Evolutionary conservation across 2,329 filamentous ascomycete species (phyloP), one percentile per base, ranked within the genome.

Genomic region (Drechmeria coniospora): DNA sequence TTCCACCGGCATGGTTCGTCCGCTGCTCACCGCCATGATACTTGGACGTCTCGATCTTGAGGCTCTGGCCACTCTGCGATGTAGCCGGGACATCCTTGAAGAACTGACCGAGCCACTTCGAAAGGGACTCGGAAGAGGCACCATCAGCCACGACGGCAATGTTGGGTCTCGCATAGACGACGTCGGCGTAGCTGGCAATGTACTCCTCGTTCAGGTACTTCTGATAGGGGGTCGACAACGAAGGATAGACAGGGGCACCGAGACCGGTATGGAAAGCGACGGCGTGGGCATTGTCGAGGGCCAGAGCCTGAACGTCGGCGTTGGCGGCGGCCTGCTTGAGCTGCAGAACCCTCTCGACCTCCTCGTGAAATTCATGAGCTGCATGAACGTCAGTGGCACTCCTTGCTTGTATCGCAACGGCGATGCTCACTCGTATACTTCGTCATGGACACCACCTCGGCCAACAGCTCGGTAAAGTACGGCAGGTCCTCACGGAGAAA

Each of bases 11-110:
- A 55, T 83, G 79, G 38, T 79, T 66, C 41, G 80, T 79, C 44
- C 90, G 82, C 64, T 92, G 82, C 67, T 98, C 84, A 50, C 90
- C 92, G 54, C 90, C 90, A 49, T 74, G 80, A 74, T 95, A 98
- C 59, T 86, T 90, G 51, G 74, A 70, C 38, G 79, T 64, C 40
- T 71, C 57, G 36, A 63, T 60, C 50, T 72, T 67, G 37, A 79
- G 58, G 26, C 45, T 40, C 40, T 66, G 55, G 45, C 64, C 59
- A 47, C 60, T 56, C 42, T 57, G 54, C 36, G 67, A 50, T 37
- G 64, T 55, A 42, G 63, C 53, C 32, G 76, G 68, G 27, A 79
- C 64, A 34, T 68, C 65, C 53, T 74, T 73, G 68, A 98, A 95
- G 70, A 94, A 94, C 51, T 92, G 74, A 49, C 75, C 73, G 37